phyloP scores from a whole-genome alignment of 805 yeast genomes.

The Sugiyamaella lignohabitans region DNA sequence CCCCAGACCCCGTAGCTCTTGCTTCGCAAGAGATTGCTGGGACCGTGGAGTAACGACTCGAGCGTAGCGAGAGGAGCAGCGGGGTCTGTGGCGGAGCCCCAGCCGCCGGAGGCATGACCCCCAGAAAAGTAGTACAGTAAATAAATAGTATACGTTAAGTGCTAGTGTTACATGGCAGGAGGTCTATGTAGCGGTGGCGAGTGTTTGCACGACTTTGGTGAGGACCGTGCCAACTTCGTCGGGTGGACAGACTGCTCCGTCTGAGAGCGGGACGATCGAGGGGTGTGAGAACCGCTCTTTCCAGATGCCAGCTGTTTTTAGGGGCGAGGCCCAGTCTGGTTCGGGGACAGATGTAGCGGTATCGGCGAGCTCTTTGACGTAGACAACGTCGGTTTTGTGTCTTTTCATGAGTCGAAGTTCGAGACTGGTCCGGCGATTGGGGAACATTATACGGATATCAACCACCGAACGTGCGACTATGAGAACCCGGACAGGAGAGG shows the following conservation, averaged over 20 bases:
- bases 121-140: not conserved
- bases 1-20: not conserved
- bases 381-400: constrained; percentile 15
- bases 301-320: constrained; percentile 11
- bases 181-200: not conserved
- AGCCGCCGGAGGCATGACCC: not conserved
- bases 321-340: constrained; percentile 11
- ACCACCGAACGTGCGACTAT: constrained; percentile 26
- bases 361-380: constrained; percentile 13
- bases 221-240: constrained; percentile 14
- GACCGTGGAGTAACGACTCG: too few relatives aligned
- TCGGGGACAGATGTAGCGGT: not conserved
- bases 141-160: not conserved
- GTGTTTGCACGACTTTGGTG: constrained; percentile 3
- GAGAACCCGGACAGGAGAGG: constrained; percentile 8
- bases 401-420: constrained; percentile 18
- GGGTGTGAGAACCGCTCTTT: constrained; percentile 2
- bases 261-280: constrained; percentile 20
- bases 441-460: constrained; percentile 9
- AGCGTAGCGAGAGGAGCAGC: not conserved
- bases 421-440: constrained; percentile 5
- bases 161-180: not conserved
- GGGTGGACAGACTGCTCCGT: constrained; percentile 21
- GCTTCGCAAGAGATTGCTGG: too few relatives aligned
- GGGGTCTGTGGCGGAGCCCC: not conserved